Percentiles rank a stretch among this genome's conserved stretches.
Conservation (phyloP, 306 rosid genomes). For the Psophocarpus tetragonolobus region DNA sequence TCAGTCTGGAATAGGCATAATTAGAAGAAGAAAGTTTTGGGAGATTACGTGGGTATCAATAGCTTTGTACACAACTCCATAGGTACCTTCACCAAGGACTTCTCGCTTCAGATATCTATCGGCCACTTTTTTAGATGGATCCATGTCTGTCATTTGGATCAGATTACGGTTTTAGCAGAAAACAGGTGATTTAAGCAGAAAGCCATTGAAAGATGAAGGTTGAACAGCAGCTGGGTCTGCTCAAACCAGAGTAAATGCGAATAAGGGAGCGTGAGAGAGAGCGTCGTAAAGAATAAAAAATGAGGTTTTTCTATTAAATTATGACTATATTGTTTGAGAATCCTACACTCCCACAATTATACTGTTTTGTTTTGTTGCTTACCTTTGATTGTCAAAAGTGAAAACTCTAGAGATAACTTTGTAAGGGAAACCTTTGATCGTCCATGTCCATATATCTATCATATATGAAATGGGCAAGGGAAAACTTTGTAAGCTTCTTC, state of each 20-base stretch:
- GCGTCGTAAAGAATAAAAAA: background rate
- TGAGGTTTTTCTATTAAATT: background rate
- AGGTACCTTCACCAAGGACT: slow-evolving; percentile 91
- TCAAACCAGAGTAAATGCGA: background rate
- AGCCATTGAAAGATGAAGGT: background rate
- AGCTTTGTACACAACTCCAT: slow-evolving; percentile 89
- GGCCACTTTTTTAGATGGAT: slow-evolving; percentile 73
- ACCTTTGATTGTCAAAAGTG: background rate
- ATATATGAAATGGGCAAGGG: background rate
- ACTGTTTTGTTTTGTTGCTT: background rate
- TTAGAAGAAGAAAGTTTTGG: background rate
- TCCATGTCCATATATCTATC: background rate
- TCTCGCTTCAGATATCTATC: slow-evolving; percentile 91
- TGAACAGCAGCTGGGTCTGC: background rate
- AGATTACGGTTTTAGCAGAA: slow-evolving; percentile 4
- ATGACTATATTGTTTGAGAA: background rate
- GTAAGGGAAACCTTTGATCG: too few relatives aligned
- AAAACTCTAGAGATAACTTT: background rate
- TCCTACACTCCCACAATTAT: background rate
- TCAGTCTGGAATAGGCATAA: background rate
- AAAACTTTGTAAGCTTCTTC: too few relatives aligned
- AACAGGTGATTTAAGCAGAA: background rate
- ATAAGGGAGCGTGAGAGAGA: background rate
- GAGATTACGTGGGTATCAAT: slow-evolving; percentile 72
- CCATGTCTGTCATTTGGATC: slow-evolving; percentile 42